Conservation (phyloP, 2,329 filamentous ascomycete species). For the Penicillium sp. region DNA sequence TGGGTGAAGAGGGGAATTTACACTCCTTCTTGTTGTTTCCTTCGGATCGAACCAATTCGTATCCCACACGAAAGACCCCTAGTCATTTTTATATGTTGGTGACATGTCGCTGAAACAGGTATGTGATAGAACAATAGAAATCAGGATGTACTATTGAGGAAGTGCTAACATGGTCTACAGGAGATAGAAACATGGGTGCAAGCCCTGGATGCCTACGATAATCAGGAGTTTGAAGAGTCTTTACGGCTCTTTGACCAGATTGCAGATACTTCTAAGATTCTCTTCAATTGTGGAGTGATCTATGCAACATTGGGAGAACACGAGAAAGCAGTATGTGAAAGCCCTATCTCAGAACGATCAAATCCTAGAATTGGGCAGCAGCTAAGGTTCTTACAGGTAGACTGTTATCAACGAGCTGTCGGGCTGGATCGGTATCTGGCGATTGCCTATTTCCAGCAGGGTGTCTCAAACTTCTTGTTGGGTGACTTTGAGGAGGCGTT, state of each 20-base stretch:
- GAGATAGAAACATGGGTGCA: conserved; percentile 99
- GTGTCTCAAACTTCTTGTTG: conserved; percentile 95
- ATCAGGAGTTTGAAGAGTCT: conserved; percentile 93
- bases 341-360: too few relatives aligned
- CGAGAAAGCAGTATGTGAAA: conserved; percentile 77
- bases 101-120: conserved; percentile 66
- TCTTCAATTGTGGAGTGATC: conserved; percentile 98
- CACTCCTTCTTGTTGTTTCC: background rate
- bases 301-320: conserved; percentile 96
- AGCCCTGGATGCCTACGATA: conserved; percentile 89
- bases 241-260: conserved; percentile 83
- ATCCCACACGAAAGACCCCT: background rate
- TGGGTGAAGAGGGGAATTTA: conserved; percentile 6
- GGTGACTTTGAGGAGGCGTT: conserved; percentile 97
- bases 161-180: conserved; percentile 49
- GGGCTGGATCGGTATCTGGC: conserved; percentile 92
- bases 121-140: conserved; percentile 19
- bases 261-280: conserved; percentile 93
- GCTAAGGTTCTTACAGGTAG: conserved; percentile 64
- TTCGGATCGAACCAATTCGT: background rate
- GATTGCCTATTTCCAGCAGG: conserved; percentile 97
- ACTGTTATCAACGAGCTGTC: conserved; percentile 91
- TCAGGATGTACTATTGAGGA: conserved; percentile 7
- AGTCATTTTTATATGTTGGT: background rate
- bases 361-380: background rate